Conservation (phyloP, 176 grass and related monocot species). For the Areca catechu region DNA sequence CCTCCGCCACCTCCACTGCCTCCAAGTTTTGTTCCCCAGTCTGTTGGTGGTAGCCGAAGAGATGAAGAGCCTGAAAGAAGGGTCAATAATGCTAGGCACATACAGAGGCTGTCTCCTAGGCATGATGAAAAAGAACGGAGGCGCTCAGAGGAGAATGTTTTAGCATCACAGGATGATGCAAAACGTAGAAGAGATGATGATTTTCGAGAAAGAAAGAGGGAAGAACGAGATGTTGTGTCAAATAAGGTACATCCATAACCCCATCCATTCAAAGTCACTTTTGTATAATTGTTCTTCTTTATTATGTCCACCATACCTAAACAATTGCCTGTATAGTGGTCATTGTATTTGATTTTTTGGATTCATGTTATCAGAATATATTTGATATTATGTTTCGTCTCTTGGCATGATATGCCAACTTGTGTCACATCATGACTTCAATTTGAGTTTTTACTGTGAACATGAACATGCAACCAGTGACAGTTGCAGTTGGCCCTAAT, state of each 20-base stretch:
- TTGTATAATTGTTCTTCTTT: slow-evolving; percentile 1
- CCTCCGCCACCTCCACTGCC: slow-evolving; percentile 92
- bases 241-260: slow-evolving; percentile 47
- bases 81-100: slow-evolving; percentile 38
- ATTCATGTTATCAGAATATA: too few relatives aligned
- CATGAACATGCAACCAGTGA: too few relatives aligned
- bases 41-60: slow-evolving; percentile 52
- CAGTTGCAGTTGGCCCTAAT: too few relatives aligned
- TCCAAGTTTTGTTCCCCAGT: slow-evolving; percentile 91
- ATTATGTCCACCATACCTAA: too few relatives aligned
- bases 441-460: too few relatives aligned
- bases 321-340: too few relatives aligned
- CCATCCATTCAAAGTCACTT: neutral
- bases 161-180: slow-evolving; percentile 45
- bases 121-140: slow-evolving; percentile 86
- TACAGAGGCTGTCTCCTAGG: slow-evolving; percentile 54
- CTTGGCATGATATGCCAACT: too few relatives aligned
- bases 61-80: slow-evolving; percentile 63
- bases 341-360: too few relatives aligned
- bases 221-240: slow-evolving; percentile 68
- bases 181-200: slow-evolving; percentile 91
- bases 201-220: slow-evolving; percentile 72
- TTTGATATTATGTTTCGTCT: too few relatives aligned
- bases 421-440: too few relatives aligned
- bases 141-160: slow-evolving; percentile 55